These are phyloP conservation scores for Candida buenavistaensis DNA, from an alignment of 1,139 yeast species.

Conservation along the genomic window DNA sequence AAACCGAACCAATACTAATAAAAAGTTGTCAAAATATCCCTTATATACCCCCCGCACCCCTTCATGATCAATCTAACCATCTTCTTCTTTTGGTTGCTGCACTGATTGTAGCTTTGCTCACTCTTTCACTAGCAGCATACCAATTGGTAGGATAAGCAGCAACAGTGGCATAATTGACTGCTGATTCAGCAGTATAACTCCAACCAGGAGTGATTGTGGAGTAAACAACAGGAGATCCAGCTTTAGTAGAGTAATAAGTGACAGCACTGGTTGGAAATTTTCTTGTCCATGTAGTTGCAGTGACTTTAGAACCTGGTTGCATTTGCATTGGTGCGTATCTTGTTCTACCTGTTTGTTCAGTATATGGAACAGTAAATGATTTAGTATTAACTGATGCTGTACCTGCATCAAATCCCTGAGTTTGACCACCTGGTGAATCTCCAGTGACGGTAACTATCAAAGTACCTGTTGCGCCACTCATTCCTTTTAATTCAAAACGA, in stretches of 20 bases:
- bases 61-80: constrained; percentile 26
- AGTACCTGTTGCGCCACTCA: constrained; percentile 58
- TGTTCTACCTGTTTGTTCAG: constrained; percentile 70
- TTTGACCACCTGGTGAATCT: constrained; percentile 28
- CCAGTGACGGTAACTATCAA: constrained; percentile 32
- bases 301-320: constrained; percentile 73
- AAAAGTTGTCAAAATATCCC: neutral
- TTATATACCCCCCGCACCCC: neutral
- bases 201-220: constrained; percentile 83
- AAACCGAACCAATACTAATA: neutral
- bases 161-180: constrained; percentile 63
- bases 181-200: constrained; percentile 69
- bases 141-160: constrained; percentile 63
- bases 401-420: constrained; percentile 27
- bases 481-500: constrained; percentile 64
- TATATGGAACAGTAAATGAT: constrained; percentile 57
- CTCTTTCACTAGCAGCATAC: constrained; percentile 43
- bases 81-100: constrained; percentile 33
- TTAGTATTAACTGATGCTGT: constrained; percentile 29
- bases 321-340: constrained; percentile 90
- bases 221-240: constrained; percentile 43
- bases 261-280: constrained; percentile 68
- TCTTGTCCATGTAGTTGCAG: constrained; percentile 64
- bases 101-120: constrained; percentile 39
- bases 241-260: constrained; percentile 49